A percentile compares a stretch with the other conserved stretches of the same genome.
Conservation (phyloP, 805 yeast genomes). For the Candida caryicola region DNA sequence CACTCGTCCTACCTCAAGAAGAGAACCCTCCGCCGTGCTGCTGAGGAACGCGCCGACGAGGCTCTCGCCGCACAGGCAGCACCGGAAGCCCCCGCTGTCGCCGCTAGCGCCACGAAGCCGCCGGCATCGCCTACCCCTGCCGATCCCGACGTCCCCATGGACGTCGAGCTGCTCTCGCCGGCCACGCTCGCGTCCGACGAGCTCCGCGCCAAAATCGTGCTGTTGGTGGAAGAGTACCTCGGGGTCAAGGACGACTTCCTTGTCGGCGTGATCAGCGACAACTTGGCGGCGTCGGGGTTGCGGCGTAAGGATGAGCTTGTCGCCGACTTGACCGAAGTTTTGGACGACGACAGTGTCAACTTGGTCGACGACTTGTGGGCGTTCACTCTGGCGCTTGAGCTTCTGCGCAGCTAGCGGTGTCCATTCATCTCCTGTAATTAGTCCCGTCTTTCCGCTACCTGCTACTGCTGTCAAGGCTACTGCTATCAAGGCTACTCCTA, state of each 20-base stretch:
- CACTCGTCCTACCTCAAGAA: slow-evolving; percentile 43
- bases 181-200: slow-evolving; percentile 14
- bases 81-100: neutral
- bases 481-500: no score
- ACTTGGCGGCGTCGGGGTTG: slow-evolving; percentile 31
- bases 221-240: slow-evolving; percentile 48
- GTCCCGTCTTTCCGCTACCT: no score
- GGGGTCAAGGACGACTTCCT: slow-evolving; percentile 55
- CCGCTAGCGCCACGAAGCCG: neutral
- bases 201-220: slow-evolving; percentile 37
- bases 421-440: no score
- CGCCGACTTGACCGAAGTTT: slow-evolving; percentile 47
- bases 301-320: slow-evolving; percentile 33
- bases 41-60: slow-evolving; percentile 45
- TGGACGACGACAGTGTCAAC: slow-evolving; percentile 47
- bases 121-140: neutral
- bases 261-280: slow-evolving; percentile 40
- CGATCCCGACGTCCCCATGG: neutral
- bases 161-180: slow-evolving; percentile 11
- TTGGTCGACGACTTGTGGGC: slow-evolving; percentile 44
- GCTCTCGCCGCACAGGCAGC: neutral
- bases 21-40: slow-evolving; percentile 31
- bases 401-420: no score
- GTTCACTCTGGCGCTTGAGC: no score
- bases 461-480: no score